Base-by-base conservation (phyloP, 768 basidiomycete genomes). In the Kwoniella shandongensis region DNA sequence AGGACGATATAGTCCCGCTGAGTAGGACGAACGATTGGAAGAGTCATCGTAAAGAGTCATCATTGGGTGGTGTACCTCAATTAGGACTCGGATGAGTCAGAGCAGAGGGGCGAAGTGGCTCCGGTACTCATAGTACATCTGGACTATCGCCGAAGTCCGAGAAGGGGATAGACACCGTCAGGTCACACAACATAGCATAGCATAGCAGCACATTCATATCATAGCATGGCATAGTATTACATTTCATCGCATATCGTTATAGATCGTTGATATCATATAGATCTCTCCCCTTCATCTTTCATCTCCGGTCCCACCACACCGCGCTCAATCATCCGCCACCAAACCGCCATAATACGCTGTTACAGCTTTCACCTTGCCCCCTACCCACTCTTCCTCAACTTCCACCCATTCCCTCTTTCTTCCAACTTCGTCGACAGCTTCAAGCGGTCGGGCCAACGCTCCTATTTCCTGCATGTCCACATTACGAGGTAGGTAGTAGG, bases 311-410 rank as follows among this genome's bases (percentile, higher is more conserved):
- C 13, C 32, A 32, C 13, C 32, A 6, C 6, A 13, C 13, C 32
- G 7, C 32, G 32, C 7, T 32, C 32, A 6, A 32, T 13, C 32
- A 32, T 32, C 49, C 15, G 56, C 54, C 3, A 71, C 88, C 40
- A 97, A 78, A 12, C 90, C 90, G 6, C 94, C 94, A 76, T 87
- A 96, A 75, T 96, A 94, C 73, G 89, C 92, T 0, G 91, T 96
- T 50, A 98, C 77, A 0, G 93, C 94, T 72, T 97, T 98, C 41
- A 98, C 77, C 79, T 94, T 94, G 10, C 80, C 81, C 2, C 91
- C 87, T 86, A 90, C 94, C 92, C 91, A 97, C 74, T 90, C 90
- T 76, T 98, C 94, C 72, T 98, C 92, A 6, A 97, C 82, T 76
- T 97, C 94, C 10, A 94, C 82, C 75, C 76, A 80, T 75, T 91